These are phyloP conservation scores for Lomentospora prolificans DNA, from an alignment of 2,329 filamentous ascomycete species.

Conservation along the genomic window DNA sequence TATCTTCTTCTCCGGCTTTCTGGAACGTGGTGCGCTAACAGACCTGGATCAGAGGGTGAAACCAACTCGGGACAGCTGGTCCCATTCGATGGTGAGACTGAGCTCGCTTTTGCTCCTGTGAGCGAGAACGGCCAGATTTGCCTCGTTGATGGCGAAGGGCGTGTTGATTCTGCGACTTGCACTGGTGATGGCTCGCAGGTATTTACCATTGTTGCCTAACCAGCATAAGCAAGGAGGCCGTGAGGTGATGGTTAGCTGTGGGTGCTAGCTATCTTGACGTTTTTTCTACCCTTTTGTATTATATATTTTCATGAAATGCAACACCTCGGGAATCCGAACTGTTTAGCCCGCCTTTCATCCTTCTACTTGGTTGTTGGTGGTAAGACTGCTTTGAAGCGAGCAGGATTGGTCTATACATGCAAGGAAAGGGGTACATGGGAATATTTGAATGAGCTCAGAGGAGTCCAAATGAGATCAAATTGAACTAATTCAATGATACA, in stretches of 20 bases:
- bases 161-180: constrained; percentile 13
- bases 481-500: too few relatives aligned
- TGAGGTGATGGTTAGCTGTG: not conserved
- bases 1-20: not conserved
- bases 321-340: not conserved
- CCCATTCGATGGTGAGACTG: constrained; percentile 30
- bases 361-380: too few relatives aligned
- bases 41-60: constrained; percentile 23
- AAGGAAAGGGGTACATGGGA: too few relatives aligned
- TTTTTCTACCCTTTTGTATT: not conserved
- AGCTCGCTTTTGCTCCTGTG: constrained; percentile 33
- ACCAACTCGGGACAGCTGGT: constrained; percentile 40
- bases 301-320: not conserved
- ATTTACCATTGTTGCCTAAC: constrained; percentile 11
- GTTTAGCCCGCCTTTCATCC: too few relatives aligned
- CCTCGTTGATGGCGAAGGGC: constrained; percentile 27
- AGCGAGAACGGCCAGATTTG: constrained; percentile 34
- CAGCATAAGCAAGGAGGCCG: not conserved
- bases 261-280: not conserved
- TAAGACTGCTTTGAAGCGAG: too few relatives aligned
- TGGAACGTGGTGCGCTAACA: constrained; percentile 15
- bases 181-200: constrained; percentile 8
- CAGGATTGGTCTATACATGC: too few relatives aligned
- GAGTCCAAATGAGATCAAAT: too few relatives aligned
- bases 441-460: too few relatives aligned